Evolutionary conservation across 257 asterid genomes (phyloP).

Genomic region (Datura wrightii): DNA sequence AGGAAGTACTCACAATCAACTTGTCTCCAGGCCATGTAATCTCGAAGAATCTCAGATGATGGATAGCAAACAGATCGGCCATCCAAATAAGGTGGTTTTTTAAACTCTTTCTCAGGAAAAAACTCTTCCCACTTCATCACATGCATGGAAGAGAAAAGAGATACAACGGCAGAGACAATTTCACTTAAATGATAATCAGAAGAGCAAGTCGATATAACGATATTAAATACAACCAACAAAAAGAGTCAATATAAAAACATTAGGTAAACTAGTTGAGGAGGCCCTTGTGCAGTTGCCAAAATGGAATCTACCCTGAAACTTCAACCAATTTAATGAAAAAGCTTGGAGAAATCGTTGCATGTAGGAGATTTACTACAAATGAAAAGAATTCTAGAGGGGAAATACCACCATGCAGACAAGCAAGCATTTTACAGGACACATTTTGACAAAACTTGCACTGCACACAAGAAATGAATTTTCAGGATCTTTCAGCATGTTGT

Average conservation of each 20-base stretch:
- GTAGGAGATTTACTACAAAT: not conserved
- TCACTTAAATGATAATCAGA: constrained; percentile 52
- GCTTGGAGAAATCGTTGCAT: not conserved
- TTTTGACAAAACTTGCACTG: not conserved
- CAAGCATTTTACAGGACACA: not conserved
- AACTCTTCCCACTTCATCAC: constrained; percentile 71
- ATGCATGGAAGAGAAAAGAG: constrained; percentile 76
- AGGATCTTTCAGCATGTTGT: not conserved
- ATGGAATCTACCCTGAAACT: not conserved
- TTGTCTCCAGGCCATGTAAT: constrained; percentile 94
- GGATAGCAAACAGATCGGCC: constrained; percentile 92
- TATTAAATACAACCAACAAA: not conserved
- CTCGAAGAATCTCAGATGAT: constrained; percentile 64
- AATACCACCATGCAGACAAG: not conserved
- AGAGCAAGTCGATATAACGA: not conserved
- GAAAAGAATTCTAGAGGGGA: not conserved
- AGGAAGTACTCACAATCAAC: constrained; percentile 75
- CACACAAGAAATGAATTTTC: not conserved
- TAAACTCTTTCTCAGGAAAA: constrained; percentile 65
- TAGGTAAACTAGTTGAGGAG: not conserved
- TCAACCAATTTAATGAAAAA: not conserved
- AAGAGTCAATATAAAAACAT: not conserved
- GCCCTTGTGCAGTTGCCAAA: not conserved
- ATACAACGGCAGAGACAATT: constrained; percentile 69
- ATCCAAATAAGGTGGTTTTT: constrained; percentile 72